Conservation (phyloP, 768 basidiomycete genomes). For the Sporobolomyces pararoseus region DNA sequence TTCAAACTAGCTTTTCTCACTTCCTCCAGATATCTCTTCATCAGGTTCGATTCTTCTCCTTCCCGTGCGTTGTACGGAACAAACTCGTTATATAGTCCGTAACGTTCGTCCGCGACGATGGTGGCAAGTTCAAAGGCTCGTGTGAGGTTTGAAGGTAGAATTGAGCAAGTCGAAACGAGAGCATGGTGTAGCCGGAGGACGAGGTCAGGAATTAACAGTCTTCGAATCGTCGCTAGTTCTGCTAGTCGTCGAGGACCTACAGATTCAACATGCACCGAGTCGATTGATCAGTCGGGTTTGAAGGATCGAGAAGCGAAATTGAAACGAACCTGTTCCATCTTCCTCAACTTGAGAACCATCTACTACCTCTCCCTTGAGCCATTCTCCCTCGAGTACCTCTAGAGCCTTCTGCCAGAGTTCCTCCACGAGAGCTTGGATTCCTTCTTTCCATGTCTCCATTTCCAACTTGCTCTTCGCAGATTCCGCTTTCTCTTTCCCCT, state of each 20-base stretch:
- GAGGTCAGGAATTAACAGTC: conserved; percentile 84
- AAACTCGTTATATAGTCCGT: conserved; percentile 82
- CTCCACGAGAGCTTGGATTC: conserved; percentile 28
- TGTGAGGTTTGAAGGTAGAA: conserved; percentile 71
- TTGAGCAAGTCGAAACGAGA: conserved; percentile 61
- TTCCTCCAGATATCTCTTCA: conserved; percentile 70
- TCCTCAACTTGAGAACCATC: conserved; percentile 22
- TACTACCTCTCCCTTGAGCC: conserved; percentile 43
- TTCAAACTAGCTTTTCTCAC: conserved; percentile 69
- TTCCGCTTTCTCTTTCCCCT: conserved; percentile 6
- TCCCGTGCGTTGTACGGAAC: conserved; percentile 51
- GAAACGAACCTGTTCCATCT: conserved; percentile 12
- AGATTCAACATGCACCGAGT: no score
- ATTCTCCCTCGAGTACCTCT: conserved; percentile 43
- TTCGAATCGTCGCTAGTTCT: conserved; percentile 75
- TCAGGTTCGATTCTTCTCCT: conserved; percentile 55
- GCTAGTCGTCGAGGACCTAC: conserved; percentile 58
- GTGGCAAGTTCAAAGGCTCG: conserved; percentile 72
- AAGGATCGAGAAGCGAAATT: background rate
- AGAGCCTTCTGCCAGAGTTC: conserved; percentile 32
- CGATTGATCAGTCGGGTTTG: no score
- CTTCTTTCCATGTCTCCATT: conserved; percentile 16
- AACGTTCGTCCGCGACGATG: conserved; percentile 79
- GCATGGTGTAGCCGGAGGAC: conserved; percentile 76
- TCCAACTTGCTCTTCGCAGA: conserved; percentile 28